Percentiles rank a stretch among this genome's conserved stretches.
Evolutionary conservation across 1,284 basidiomycete species (phyloP).

Genomic region (Melanopsichium pennsylvanicum): DNA sequence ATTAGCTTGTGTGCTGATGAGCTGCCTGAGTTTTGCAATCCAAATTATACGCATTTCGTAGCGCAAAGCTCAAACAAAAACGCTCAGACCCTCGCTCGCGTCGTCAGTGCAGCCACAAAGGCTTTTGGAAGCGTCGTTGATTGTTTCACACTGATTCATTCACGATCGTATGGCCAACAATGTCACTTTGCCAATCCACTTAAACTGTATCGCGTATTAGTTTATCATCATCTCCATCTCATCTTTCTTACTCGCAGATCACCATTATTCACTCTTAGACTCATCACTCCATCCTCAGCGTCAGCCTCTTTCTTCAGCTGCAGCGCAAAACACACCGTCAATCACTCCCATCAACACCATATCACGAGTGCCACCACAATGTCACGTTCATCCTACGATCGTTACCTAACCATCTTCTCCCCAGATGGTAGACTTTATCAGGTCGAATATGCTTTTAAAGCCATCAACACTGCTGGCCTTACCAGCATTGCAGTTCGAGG

Average conservation of each 20-base stretch:
- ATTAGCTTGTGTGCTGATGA: neutral
- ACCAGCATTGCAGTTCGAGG: constrained; percentile 92
- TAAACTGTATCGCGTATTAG: too few relatives aligned
- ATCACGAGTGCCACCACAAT: too few relatives aligned
- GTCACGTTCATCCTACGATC: constrained; percentile 64
- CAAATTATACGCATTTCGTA: too few relatives aligned
- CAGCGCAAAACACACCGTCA: too few relatives aligned
- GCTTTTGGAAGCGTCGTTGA: too few relatives aligned
- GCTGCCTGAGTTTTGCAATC: neutral
- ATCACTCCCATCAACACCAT: too few relatives aligned
- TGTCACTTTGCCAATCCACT: too few relatives aligned
- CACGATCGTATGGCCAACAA: constrained; percentile 1
- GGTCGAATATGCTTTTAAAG: constrained; percentile 91
- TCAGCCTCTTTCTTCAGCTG: too few relatives aligned
- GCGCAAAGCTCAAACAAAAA: neutral
- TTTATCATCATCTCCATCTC: neutral
- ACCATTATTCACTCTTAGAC: too few relatives aligned
- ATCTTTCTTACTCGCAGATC: too few relatives aligned
- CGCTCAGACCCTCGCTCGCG: constrained; percentile 48
- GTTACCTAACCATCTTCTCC: constrained; percentile 65
- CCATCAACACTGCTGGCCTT: constrained; percentile 93
- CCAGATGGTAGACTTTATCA: constrained; percentile 65
- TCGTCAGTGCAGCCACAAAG: constrained; percentile 18
- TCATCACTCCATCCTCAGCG: neutral
- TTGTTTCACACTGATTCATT: constrained; percentile 11